Evolutionary conservation across 345 rosid genomes (phyloP), one percentile per base, ranked within the genome.

Genomic region (Acer saccharum): DNA sequence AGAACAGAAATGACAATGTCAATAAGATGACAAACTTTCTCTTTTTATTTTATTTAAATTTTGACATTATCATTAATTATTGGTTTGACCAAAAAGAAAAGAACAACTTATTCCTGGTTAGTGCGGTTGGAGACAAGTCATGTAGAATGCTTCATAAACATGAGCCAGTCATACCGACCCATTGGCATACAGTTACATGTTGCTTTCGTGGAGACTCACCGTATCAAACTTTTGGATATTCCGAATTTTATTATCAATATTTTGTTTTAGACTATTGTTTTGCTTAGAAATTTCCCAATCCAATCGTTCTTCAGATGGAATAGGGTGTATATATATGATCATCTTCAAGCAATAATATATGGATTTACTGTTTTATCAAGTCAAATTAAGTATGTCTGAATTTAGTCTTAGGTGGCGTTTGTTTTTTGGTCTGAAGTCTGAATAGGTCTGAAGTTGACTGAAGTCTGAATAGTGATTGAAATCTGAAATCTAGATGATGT

Each of bases 1-100:
- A 65, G 88, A 76, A 20, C 48, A 69, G 75, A 83, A 86, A 48
- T 86, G 86, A 89, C 13, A 66, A 41, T 41, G 70, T 17, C 70
- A 39, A 9, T 3, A 23, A 68, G 57, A 68, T 57, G 29, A n/a
- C 23, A 68, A 68, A 68, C 57, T 10, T 3, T 12, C 18, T 44
- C 20, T 68, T 20, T 3, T 35, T 35, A 0, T 57, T 18, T 7
- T 4, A 29, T 7, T 17, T 7, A 16, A 41, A 4, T 57, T 8
- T 17, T n/a, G 62, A 57, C n/a, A 57, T 57, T 18, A 18, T 57
- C 6, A n/a, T 7, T 57, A 18, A 20, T 57, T 17, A 57, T 57
- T 57, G 20, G 10, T 57, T 50, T 2, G 23, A 18, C n/a, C 21
- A 4, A n/a, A 57, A 57, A 57, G 62, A 57, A 20, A 57, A 57